Evolutionary conservation across 345 rosid species (phyloP).

Genomic region (Eucalyptus marginata): DNA sequence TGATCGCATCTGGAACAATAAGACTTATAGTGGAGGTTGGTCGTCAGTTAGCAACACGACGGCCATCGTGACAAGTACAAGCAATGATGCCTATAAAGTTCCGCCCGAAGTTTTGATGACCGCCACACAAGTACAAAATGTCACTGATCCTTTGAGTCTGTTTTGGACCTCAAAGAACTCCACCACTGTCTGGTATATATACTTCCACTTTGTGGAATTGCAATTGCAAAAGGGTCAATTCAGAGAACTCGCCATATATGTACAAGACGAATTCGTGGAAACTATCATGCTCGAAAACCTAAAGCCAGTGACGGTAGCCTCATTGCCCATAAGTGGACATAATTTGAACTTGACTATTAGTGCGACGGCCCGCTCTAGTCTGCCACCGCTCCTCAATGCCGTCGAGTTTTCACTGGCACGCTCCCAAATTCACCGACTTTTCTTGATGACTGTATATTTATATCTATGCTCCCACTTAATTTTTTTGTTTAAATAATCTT

Average conservation of each 20-base stretch:
- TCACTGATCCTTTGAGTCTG: background rate
- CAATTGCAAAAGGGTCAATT: background rate
- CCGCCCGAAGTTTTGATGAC: background rate
- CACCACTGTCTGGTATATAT: background rate
- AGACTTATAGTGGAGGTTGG: background rate
- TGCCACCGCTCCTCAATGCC: background rate
- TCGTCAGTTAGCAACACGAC: background rate
- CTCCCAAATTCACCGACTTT: constrained; percentile 1
- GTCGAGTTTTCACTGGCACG: constrained; percentile 11
- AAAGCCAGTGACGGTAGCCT: background rate
- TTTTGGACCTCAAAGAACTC: background rate
- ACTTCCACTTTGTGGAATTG: constrained; percentile 7
- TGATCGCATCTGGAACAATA: background rate
- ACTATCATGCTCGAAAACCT: background rate
- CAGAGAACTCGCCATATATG: background rate
- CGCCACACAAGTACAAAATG: background rate
- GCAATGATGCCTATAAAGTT: background rate
- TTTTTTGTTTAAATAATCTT: background rate
- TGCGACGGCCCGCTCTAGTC: no score
- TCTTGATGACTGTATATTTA: background rate
- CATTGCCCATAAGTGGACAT: background rate
- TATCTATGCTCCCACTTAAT: no score
- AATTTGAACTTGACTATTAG: background rate
- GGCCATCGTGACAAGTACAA: background rate
- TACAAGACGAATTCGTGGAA: background rate